Conservation (phyloP, 1,284 basidiomycete genomes). For the Trichosporon coremiiforme region DNA sequence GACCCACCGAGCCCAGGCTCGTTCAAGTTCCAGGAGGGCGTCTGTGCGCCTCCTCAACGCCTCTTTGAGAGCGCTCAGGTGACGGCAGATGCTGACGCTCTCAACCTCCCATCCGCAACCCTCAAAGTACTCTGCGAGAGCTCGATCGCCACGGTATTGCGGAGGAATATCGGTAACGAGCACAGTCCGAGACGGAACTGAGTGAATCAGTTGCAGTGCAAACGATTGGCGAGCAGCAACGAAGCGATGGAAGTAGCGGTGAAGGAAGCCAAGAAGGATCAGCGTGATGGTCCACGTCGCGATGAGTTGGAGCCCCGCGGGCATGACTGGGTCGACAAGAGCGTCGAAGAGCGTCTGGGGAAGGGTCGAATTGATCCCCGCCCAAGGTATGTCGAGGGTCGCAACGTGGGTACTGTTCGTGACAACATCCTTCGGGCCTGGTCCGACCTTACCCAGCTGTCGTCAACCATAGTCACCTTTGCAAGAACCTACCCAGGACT, state of each 20-base stretch:
- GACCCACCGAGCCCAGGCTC: constrained; percentile 83
- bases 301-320: constrained; percentile 80
- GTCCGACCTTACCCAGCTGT: constrained; percentile 16
- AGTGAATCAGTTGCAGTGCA: constrained; percentile 89
- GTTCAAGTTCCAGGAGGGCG: constrained; percentile 75
- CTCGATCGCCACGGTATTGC: constrained; percentile 78
- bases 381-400: constrained; percentile 5
- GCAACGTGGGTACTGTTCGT: constrained; percentile 23
- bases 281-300: constrained; percentile 92
- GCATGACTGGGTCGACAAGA: constrained; percentile 80
- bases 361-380: background rate
- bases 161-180: constrained; percentile 79
- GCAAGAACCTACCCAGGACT: constrained; percentile 55
- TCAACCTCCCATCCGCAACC: constrained; percentile 60
- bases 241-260: constrained; percentile 86
- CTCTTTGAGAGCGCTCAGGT: constrained; percentile 71
- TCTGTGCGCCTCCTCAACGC: constrained; percentile 76
- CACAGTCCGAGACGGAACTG: constrained; percentile 89
- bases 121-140: constrained; percentile 92
- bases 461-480: constrained; percentile 54
- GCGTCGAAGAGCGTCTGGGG: constrained; percentile 62
- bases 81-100: constrained; percentile 80
- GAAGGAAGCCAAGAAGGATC: constrained; percentile 79
- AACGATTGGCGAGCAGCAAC: constrained; percentile 90
- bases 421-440: constrained; percentile 14